phyloP scores from a whole-genome alignment of 2,329 filamentous ascomycete species.

The Penicillium hordei region DNA sequence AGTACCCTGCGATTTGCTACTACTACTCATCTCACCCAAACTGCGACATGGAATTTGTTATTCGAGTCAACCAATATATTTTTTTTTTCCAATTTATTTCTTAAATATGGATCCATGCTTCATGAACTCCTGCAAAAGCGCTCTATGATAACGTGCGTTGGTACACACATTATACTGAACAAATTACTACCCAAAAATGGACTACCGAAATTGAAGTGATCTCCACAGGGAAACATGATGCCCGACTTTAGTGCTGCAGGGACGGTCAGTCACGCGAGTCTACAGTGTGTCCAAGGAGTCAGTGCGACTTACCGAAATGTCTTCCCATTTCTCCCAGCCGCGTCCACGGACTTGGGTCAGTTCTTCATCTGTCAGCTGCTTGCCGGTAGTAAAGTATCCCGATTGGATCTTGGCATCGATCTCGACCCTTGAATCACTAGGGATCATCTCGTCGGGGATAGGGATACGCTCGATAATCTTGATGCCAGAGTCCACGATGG shows the following conservation, averaged over 20 bases:
- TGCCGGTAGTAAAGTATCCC: slow-evolving; percentile 81
- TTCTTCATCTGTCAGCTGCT: slow-evolving; percentile 84
- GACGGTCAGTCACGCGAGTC: not conserved
- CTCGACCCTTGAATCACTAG: slow-evolving; percentile 92
- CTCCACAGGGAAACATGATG: no score
- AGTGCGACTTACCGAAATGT: slow-evolving; percentile 40
- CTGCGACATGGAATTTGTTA: not conserved
- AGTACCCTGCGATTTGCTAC: slow-evolving; percentile 14
- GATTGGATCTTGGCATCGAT: slow-evolving; percentile 98
- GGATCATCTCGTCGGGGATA: slow-evolving; percentile 90
- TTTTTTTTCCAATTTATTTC: not conserved
- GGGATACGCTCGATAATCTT: slow-evolving; percentile 88
- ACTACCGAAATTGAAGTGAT: not conserved
- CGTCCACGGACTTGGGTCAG: slow-evolving; percentile 81
- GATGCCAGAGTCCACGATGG: slow-evolving; percentile 53
- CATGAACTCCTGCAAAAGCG: not conserved
- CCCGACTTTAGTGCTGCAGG: slow-evolving; percentile 19
- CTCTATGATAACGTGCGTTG: not conserved
- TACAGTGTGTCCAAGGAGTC: not conserved
- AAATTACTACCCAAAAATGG: not conserved
- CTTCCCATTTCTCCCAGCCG: slow-evolving; percentile 74
- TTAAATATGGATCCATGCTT: not conserved
- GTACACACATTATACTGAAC: not conserved
- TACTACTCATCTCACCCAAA: not conserved
- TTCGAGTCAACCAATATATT: not conserved